A percentile compares a stretch with the other conserved stretches of the same genome.
Evolutionary conservation across 2,329 filamentous ascomycete genomes (phyloP).

Genomic region (Reticulascus tulasneorum): DNA sequence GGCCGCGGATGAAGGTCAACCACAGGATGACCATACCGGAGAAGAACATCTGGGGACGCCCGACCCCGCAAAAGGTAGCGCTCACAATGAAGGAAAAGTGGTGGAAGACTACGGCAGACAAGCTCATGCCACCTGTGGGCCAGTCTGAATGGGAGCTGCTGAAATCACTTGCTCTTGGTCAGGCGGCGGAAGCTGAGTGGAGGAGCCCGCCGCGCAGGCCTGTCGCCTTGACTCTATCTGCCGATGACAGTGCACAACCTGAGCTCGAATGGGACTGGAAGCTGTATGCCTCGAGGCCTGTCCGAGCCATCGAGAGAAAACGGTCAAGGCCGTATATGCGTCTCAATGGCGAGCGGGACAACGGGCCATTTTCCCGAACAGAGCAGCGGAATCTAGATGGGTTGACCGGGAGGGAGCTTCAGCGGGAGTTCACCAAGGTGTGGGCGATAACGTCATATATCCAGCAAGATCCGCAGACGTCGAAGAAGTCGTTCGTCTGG

Average conservation of each 20-base stretch:
- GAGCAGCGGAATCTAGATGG: background rate
- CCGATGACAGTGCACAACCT: background rate
- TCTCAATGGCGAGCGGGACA: conserved; percentile 30
- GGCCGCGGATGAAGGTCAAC: conserved; percentile 24
- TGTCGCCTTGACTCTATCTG: conserved; percentile 15
- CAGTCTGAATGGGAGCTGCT: conserved; percentile 53
- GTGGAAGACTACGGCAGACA: conserved; percentile 42
- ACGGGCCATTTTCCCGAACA: conserved; percentile 32
- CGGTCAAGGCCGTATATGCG: conserved; percentile 29
- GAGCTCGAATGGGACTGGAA: conserved; percentile 40
- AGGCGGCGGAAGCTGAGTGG: conserved; percentile 31
- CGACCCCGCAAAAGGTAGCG: conserved; percentile 31
- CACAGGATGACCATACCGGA: conserved; percentile 33
- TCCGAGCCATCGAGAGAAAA: conserved; percentile 32
- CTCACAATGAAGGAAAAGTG: conserved; percentile 41
- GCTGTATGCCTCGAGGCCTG: conserved; percentile 33
- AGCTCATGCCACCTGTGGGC: conserved; percentile 51
- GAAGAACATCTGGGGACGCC: conserved; percentile 47
- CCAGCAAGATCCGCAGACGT: conserved; percentile 25
- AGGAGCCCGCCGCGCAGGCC: conserved; percentile 31
- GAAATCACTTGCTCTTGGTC: conserved; percentile 39
- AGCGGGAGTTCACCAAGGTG: conserved; percentile 41
- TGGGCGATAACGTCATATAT: conserved; percentile 44
- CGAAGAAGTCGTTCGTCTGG: conserved; percentile 40
- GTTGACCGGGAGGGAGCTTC: conserved; percentile 35